Base-by-base conservation (phyloP, 306 rosid genomes). In the Dryas octopetala region DNA sequence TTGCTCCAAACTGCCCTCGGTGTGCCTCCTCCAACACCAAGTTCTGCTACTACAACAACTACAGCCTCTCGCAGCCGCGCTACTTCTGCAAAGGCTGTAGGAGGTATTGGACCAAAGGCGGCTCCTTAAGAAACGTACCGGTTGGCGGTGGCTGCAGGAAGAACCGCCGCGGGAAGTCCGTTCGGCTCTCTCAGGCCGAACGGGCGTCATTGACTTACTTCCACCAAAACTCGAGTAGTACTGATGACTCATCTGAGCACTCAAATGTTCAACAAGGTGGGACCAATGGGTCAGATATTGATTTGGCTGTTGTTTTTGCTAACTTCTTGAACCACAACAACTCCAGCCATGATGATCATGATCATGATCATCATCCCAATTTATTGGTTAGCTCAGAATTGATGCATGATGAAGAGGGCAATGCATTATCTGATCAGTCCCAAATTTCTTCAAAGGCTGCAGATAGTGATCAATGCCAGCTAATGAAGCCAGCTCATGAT, bases 71-170 rank as follows among this genome's bases (percentile, higher is more conserved):
- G 0, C 98, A 94, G 78, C 98, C 98, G 0, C 76, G 98, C 0
- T 94, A 91, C 74, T 87, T 94, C 70, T 94, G 98, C 70, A 94
- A 91, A 83, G 91, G 84, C 62, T 94, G 98, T 74, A 50, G 95
- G 13, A 86, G 98, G 5, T 94, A 94, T 74, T 94, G 98, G 98
- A 94, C 98, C 65, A 94, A 87, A 85, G 98, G 98, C 0, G 98
- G 98, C 4, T 91, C 93, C 53, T 74, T 94, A 14, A 86, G 97
- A 2, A 94, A 91, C 67, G 90, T 94, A 7, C 98, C 98, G 0
- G 86, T 91, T 4, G 97, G 97, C 0, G 96, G 97, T 0, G 97
- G 97, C 2, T 84, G 88, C 59, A 88, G 97, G 4, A 94, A 88
- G 66, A 83, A 55, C 28, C 93, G 95, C 65, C 93, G 93, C 0